Evolutionary conservation across 2,329 filamentous ascomycete genomes (phyloP), one percentile per base, ranked within the genome.

Genomic region (Fusarium buharicum): DNA sequence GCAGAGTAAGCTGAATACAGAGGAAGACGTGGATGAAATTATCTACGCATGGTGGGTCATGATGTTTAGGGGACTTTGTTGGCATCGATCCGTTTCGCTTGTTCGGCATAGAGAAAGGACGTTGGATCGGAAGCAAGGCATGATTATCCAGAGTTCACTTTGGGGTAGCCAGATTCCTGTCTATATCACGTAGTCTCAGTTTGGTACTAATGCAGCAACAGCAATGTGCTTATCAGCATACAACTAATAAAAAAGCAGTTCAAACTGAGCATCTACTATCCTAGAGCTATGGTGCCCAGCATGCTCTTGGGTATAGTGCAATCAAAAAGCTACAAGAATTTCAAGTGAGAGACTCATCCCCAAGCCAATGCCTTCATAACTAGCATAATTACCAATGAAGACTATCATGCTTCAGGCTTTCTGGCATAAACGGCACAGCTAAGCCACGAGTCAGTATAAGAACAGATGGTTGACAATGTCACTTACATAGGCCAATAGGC

Each of bases 401-500:
- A 3, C 16, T 3, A n/a, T 48, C 27, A 60, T 11, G 36, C 48
- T 1, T 55, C 50, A 9, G 64, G 64, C 39, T 66, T 67, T 16
- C 34, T 56, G 1, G 50, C 61, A n/a, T 67, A 65, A 2, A 58
- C 55, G 0, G 63, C 54, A 11, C 64, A 62, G 10, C 64, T 67
- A n/a, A 6, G 3, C 14, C 6, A 16, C 3, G 10, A 1, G 9
- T 67, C 17, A 67, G 64, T 39, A 7, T 4, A 31, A 2, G 2
- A 6, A 1, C 16, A 24, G 22, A 6, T n/a, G n/a, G n/a, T n/a
- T n/a, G 2, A 17, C 3, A 2, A 1, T 2, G 10, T 0, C 3
- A 22, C 64, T 41, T 22, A 60, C 64, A 67, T 66, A 1, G 64
- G 61, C 64, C 61, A 67, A 13, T 67, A 67, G 14, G 64, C 64